Base-by-base conservation (phyloP, 371 early-diverging fungal species). In the Lichtheimia corymbifera region DNA sequence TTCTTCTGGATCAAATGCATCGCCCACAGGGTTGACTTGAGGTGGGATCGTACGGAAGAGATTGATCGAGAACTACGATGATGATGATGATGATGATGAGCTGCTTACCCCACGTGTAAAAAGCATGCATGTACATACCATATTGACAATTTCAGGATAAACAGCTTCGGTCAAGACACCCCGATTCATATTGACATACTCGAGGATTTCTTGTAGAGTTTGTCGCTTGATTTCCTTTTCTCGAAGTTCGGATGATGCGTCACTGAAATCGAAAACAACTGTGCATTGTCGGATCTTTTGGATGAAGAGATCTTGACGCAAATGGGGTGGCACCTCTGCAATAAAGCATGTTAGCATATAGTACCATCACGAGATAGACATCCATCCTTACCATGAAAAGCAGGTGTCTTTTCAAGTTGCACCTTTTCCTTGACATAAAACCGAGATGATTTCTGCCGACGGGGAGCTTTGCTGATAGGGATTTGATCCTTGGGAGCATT, bases 1-100 rank as follows among this genome's bases (percentile, higher is more conserved):
- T 72, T 98, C 98, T 74, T 98, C 98, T 9, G 97, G 97, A 76
- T 98, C 98, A 71, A 92, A 98, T 4, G 95, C 95, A 67, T 97
- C 98, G 25, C 96, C 97, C 11, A 87, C 87, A 11, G 96, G 96
- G 68, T 97, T 96, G 44, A 93, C 90, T 76, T 94, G 96, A 11
- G 98, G 97, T 4, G 97, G 97, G 35, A 97, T 92, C 1, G 97
- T 91, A 47, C 98, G 85, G 77, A 98, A 97, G 20, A 97, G 80
- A 72, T 98, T 98, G 28, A 86, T 77, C 41, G 91, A 83, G 84
- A 96, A 93, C 93, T 94, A 73, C 47, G 14, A 22, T 22, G 51
- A 51, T 1, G 24, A 50, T 50, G 0, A 41, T n/a, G 30, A 7
- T n/a, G n/a, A 28, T 24, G 27, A 28, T 27, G 15, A 17, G 22